Base-by-base conservation (phyloP, 768 basidiomycete species). In the Pleurotus platypus region DNA sequence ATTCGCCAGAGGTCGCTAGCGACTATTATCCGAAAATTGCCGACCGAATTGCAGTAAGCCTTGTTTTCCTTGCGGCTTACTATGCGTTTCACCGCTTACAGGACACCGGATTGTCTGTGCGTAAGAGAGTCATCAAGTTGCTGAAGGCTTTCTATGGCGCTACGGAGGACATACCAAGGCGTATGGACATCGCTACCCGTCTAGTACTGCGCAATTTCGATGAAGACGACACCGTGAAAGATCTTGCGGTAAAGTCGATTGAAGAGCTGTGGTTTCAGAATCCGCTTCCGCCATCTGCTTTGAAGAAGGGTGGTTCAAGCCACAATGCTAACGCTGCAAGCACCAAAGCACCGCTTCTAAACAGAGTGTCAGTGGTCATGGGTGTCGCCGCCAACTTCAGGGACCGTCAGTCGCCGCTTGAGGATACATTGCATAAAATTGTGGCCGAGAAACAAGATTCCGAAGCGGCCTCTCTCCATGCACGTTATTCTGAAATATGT, bases 41-140 rank as follows among this genome's bases (percentile, higher is more conserved):
- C 1, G 90, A 93, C 58, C 88, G 97, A 4, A 92, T 97, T 62
- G 89, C 91, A 39, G 95, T 97, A 71, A 68, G 84, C 16, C 42
- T 35, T 43, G 15, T 51, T 35, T 35, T 35, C 26, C 1, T 38
- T 51, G 1, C 8, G 11, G 9, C 8, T 35, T 35, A 3, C 30
- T 9, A 9, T 16, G 9, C 16, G 18, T 4, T 22, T 30, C 61
- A 59, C 26, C 54, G 55, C 37, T 15, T 42, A 9, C 61, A 98
- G 96, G 97, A 99, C 67, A 90, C 95, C 53, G 96, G 97, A 4
- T 79, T 98, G 15, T 85, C 86, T 30, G 97, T 99, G 3, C 81
- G 97, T 27, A 98, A 98, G 69, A 86, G 96, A 2, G 96, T 98
- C 54, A 92, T 99, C 76, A 98, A 96, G 72, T 76, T 99, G 1